phyloP scores from a whole-genome alignment of 331 rosid genomes.

The Stylosanthes scabra region DNA sequence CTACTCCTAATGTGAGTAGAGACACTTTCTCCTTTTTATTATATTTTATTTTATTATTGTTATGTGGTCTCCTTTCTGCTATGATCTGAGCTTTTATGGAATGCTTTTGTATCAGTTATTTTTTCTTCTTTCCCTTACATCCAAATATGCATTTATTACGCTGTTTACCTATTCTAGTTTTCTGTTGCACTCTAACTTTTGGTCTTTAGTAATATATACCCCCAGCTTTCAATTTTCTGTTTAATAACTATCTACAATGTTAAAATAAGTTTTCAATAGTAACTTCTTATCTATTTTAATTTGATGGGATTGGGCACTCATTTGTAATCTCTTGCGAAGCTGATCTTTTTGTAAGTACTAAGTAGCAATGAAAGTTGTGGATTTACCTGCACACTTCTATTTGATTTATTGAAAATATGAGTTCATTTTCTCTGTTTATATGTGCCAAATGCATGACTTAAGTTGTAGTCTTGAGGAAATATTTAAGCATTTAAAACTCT shows the following conservation, averaged over 20 bases:
- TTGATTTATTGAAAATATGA: slow-evolving; percentile 9
- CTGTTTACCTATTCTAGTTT: slow-evolving; percentile 15
- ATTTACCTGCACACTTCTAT: slow-evolving; percentile 11
- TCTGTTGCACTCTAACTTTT: slow-evolving; percentile 2
- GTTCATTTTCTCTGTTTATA: slow-evolving; percentile 18
- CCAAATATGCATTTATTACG: background rate
- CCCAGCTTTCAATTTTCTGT: slow-evolving; percentile 12
- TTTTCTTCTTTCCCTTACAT: slow-evolving; percentile 20
- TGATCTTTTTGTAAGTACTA: slow-evolving; percentile 16
- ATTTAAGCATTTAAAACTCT: too few relatives aligned
- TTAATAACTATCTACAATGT: slow-evolving; percentile 10
- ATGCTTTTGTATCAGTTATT: background rate
- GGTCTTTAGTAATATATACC: slow-evolving; percentile 11
- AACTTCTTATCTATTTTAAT: background rate
- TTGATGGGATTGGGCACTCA: background rate
- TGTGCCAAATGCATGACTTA: too few relatives aligned
- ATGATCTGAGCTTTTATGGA: slow-evolving; percentile 2
- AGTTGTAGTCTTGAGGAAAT: too few relatives aligned
- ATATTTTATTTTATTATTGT: too few relatives aligned
- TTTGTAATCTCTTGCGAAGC: slow-evolving; percentile 1
- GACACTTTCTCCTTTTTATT: background rate
- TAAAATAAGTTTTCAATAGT: slow-evolving; percentile 8
- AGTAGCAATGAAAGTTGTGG: slow-evolving; percentile 2
- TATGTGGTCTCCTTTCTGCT: background rate
- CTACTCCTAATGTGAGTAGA: slow-evolving; percentile 91